Base-by-base conservation (phyloP, 306 rosid genomes). In the Prinsepia uniflora region DNA sequence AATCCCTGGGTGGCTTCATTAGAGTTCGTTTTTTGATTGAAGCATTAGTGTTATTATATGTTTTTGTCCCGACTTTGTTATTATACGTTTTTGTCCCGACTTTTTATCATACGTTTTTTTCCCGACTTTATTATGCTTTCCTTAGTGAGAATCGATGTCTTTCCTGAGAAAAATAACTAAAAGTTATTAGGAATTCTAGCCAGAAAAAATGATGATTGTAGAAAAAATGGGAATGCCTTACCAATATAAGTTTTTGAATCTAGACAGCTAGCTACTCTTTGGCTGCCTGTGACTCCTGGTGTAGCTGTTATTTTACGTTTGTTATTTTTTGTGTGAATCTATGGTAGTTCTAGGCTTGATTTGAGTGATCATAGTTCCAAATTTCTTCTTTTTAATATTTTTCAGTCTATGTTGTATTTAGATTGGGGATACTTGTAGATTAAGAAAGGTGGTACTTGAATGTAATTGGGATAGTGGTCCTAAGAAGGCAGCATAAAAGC, bases 341-440 rank as follows among this genome's bases (percentile, higher is more conserved):
- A 34, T 45, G 44, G 45, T 57, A 57, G 45, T 44, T 56, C 45
- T 43, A 57, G 22, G 53, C 3, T 5, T 57, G 44, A 42, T 57
- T 41, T 58, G 49, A 3, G 13, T 24, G 10, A n/a, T 14, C 12
- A 10, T 42, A 56, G 24, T 57, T 70, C 42, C 18, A 10, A 41
- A 18, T 53, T 68, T 68, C 74, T 3, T 61, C 10, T n/a, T 62
- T 54, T 62, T 69, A 8, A 13, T 55, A 69, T 19, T 42, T 69
- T 34, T 41, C 20, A 19, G 39, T 22, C 59, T n/a, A 59, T 58
- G 15, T 19, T 10, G 6, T 52, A 15, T 30, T 20, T 55, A 68
- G 20, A 41, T 40, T 54, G 10, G 17, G 60, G 72, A 68, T 7
- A 7, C 18, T 68, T 39, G 63, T 53, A 53, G 41, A 6, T 20